Evolutionary conservation across 139 green algal species (phyloP).

Genomic region (Prasinococcaceae sp.): DNA sequence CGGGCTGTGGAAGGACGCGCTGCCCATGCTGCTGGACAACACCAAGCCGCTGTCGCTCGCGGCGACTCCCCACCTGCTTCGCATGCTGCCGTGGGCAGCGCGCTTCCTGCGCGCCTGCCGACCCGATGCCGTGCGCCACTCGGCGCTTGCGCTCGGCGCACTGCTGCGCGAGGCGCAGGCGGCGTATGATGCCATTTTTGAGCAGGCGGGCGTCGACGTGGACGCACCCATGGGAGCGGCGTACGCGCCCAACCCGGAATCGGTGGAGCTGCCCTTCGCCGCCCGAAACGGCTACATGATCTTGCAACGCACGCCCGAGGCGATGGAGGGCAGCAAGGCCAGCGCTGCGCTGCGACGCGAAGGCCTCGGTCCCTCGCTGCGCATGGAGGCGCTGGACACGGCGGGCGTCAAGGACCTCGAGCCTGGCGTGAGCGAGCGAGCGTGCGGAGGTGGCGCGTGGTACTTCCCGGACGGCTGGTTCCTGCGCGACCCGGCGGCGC

Average conservation of each 20-base stretch:
- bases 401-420: neutral
- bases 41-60: neutral
- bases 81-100: conserved; percentile 4
- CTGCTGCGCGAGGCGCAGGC: conserved; percentile 3
- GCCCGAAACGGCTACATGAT: conserved; percentile 8
- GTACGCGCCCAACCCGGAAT: neutral
- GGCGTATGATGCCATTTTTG: conserved; percentile 1
- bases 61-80: neutral
- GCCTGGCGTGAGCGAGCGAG: neutral
- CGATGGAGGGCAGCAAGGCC: neutral
- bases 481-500: conserved; percentile 3
- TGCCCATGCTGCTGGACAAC: neutral
- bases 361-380: neutral
- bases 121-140: neutral
- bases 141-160: neutral
- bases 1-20: neutral
- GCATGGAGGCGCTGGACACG: neutral
- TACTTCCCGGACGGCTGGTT: conserved; percentile 14
- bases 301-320: neutral
- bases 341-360: neutral
- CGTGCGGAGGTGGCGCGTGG: neutral
- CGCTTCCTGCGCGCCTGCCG: conserved; percentile 1
- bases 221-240: conserved; percentile 2
- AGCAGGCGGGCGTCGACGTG: conserved; percentile 9
- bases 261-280: neutral